A percentile compares a stretch with the other conserved stretches of the same genome.
These are phyloP conservation scores for Neltuma alba DNA, from an alignment of 306 rosid genomes.

Conservation along the genomic window DNA sequence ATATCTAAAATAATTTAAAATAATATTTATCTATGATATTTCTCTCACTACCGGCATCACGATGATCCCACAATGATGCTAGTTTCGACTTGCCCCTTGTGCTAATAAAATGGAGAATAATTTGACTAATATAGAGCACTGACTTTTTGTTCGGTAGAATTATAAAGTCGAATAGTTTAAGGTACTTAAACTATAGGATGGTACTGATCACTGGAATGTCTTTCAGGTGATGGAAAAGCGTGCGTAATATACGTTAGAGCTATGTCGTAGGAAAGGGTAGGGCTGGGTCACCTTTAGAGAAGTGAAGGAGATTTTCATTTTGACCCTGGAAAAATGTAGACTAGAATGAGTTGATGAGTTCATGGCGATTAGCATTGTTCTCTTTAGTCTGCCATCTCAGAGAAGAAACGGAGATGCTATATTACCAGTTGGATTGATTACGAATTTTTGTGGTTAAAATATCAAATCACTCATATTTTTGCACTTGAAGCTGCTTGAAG, in stretches of 20 bases:
- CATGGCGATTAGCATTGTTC: background rate
- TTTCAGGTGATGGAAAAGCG: background rate
- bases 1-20: background rate
- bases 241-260: background rate
- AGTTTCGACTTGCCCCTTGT: background rate
- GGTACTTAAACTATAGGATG: background rate
- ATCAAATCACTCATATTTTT: background rate
- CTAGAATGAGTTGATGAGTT: background rate
- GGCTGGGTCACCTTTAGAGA: background rate
- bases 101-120: background rate
- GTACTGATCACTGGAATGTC: background rate
- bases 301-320: background rate
- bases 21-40: background rate
- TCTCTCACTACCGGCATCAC: background rate
- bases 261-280: background rate
- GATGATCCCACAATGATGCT: background rate
- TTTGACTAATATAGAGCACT: background rate
- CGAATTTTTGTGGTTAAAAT: background rate
- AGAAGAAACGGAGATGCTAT: background rate
- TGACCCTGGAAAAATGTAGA: background rate
- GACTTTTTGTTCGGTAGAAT: background rate
- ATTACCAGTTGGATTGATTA: background rate
- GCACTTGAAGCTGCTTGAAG: slow-evolving; percentile 6
- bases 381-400: background rate
- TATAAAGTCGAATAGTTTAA: background rate